These are phyloP conservation scores for Leucogyrophana mollusca DNA, from an alignment of 768 basidiomycete species.

Conservation along the genomic window DNA sequence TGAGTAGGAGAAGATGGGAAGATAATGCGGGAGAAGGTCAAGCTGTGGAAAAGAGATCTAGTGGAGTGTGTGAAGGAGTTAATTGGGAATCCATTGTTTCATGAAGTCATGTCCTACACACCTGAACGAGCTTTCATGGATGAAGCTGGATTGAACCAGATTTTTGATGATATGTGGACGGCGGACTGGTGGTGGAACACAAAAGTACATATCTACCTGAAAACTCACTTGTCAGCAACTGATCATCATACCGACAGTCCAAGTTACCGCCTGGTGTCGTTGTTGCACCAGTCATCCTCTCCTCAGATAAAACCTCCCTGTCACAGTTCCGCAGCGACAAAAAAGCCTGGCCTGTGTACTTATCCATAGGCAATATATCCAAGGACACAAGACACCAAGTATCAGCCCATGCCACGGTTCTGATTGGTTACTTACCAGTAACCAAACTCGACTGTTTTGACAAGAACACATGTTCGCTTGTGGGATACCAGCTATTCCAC, in stretches of 20 bases:
- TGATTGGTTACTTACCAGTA: slow-evolving; percentile 21
- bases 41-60: slow-evolving; percentile 30
- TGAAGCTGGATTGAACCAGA: slow-evolving; percentile 7
- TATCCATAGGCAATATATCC: slow-evolving; percentile 1
- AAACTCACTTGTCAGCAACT: background rate
- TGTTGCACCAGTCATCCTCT: slow-evolving; percentile 15
- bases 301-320: slow-evolving; percentile 45
- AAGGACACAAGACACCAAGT: background rate
- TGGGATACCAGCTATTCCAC: slow-evolving; percentile 1
- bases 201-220: slow-evolving; percentile 8
- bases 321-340: slow-evolving; percentile 29
- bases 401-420: slow-evolving; percentile 3
- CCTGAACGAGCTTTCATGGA: slow-evolving; percentile 4
- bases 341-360: slow-evolving; percentile 1
- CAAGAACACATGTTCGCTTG: slow-evolving; percentile 3
- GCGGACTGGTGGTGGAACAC: slow-evolving; percentile 17
- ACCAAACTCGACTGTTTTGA: slow-evolving; percentile 26
- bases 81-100: slow-evolving; percentile 24
- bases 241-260: background rate
- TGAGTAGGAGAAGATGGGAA: slow-evolving; percentile 11
- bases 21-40: slow-evolving; percentile 6
- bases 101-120: background rate
- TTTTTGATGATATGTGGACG: slow-evolving; percentile 17
- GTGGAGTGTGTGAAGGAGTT: slow-evolving; percentile 30
- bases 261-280: slow-evolving; percentile 10